Percentiles rank a stretch among this genome's conserved stretches.
Conservation (phyloP, 345 rosid genomes). For the Chamaenerion angustifolium region DNA sequence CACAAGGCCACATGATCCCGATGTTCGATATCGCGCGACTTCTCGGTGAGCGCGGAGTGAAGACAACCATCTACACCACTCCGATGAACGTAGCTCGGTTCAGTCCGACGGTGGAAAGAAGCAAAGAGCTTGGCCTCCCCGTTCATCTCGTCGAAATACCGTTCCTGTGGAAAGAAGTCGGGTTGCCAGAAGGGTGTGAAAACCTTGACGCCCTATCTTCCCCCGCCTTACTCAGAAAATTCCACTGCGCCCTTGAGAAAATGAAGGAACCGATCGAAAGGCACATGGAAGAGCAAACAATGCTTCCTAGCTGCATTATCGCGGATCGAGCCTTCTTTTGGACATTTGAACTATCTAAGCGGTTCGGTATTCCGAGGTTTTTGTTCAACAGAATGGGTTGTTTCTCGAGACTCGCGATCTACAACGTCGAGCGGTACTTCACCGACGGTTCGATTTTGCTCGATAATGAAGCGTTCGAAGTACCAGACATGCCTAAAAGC, state of each 20-base stretch:
- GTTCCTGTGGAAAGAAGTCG: conserved; percentile 43
- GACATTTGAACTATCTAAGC: conserved; percentile 38
- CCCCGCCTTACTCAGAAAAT: conserved; percentile 28
- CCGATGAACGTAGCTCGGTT: conserved; percentile 56
- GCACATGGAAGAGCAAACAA: conserved; percentile 19
- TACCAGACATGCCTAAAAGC: conserved; percentile 35
- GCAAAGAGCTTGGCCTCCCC: conserved; percentile 12
- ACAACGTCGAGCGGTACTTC: conserved; percentile 30
- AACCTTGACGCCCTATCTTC: conserved; percentile 63
- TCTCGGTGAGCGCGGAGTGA: conserved; percentile 36
- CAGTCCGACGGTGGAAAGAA: conserved; percentile 20
- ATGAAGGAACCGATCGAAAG: conserved; percentile 48
- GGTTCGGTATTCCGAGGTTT: conserved; percentile 46
- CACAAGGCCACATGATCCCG: conserved; percentile 79
- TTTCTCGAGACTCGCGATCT: conserved; percentile 45
- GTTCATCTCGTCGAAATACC: conserved; percentile 34
- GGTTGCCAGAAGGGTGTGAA: conserved; percentile 58
- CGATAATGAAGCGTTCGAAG: conserved; percentile 37
- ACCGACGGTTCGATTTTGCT: conserved; percentile 20
- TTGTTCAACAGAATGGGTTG: conserved; percentile 72
- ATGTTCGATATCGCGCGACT: conserved; percentile 56
- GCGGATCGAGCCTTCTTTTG: conserved; percentile 67
- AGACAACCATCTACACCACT: conserved; percentile 53
- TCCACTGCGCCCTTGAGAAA: conserved; percentile 33
- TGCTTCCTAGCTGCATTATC: conserved; percentile 54